These are phyloP conservation scores for Aspergillus bertholletiae DNA, from an alignment of 495 filamentous ascomycete species.

Conservation along the genomic window DNA sequence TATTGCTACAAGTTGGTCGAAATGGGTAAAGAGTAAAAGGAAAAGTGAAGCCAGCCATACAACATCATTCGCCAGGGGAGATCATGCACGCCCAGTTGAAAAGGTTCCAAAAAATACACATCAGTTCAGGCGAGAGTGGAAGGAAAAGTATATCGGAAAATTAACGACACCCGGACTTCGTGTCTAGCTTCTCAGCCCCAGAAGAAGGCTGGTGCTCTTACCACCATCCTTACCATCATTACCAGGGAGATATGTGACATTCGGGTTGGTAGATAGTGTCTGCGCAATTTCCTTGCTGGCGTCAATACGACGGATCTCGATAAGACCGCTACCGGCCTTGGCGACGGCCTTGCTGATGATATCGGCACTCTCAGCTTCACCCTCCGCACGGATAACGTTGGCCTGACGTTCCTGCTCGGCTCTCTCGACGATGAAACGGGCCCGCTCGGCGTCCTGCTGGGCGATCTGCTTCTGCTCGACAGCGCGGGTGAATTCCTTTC, in stretches of 20 bases:
- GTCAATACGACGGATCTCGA: constrained; percentile 95
- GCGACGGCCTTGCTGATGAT: constrained; percentile 89
- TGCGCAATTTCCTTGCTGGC: constrained; percentile 94
- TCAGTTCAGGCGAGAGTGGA: constrained; percentile 10
- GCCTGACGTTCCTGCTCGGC: constrained; percentile 99
- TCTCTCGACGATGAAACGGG: constrained; percentile 96
- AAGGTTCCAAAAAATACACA: constrained; percentile 20
- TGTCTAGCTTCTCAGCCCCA: constrained; percentile 53
- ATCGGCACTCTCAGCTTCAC: constrained; percentile 93
- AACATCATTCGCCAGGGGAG: constrained; percentile 27
- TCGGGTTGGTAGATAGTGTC: constrained; percentile 85
- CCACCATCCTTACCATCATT: constrained; percentile 62
- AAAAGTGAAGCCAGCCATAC: constrained; percentile 20
- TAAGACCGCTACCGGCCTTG: constrained; percentile 87
- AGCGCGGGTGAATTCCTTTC: constrained; percentile 95
- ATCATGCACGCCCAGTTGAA: constrained; percentile 28
- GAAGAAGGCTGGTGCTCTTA: constrained; percentile 56
- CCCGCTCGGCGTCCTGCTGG: constrained; percentile 96
- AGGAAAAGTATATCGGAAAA: not conserved
- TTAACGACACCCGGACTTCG: constrained; percentile 3
- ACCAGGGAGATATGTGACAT: constrained; percentile 91
- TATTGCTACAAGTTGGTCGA: constrained; percentile 42
- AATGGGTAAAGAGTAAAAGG: constrained; percentile 9
- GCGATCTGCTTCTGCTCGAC: constrained; percentile 99
- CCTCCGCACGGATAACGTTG: constrained; percentile 96